These are phyloP conservation scores for Wickerhamomyces sp. DNA, from an alignment of 1,139 yeast species.

Conservation along the genomic window DNA sequence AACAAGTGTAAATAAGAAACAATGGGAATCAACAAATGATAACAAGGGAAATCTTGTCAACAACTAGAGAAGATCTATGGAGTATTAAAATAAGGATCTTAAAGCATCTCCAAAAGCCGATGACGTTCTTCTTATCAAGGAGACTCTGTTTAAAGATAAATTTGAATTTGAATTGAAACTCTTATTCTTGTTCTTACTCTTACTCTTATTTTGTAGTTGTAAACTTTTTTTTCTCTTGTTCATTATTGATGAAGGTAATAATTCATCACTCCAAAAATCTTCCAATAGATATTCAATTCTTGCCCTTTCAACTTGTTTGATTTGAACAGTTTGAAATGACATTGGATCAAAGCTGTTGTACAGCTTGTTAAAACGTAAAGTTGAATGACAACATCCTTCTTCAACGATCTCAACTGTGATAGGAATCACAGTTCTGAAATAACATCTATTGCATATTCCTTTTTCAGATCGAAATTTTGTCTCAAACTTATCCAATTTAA, in stretches of 20 bases:
- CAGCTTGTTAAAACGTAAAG: constrained; percentile 6
- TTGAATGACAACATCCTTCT: constrained; percentile 4
- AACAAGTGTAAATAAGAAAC: constrained; percentile 13
- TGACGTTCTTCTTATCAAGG: constrained; percentile 19
- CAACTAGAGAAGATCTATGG: background rate
- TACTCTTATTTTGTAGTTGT: background rate
- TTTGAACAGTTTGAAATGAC: constrained; percentile 1
- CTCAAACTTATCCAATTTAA: constrained; percentile 14
- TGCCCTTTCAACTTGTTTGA: constrained; percentile 10
- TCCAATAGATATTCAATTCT: constrained; percentile 16
- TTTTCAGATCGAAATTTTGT: background rate
- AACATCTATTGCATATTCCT: constrained; percentile 13
- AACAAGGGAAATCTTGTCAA: constrained; percentile 10
- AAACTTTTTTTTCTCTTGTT: constrained; percentile 4
- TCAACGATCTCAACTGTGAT: constrained; percentile 9
- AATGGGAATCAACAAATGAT: constrained; percentile 19
- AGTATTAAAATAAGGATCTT: constrained; percentile 9
- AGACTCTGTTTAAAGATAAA: too few species aligned
- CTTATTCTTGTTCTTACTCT: background rate
- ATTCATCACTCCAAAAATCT: constrained; percentile 23
- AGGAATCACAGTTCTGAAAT: constrained; percentile 16
- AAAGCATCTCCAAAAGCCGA: constrained; percentile 17
- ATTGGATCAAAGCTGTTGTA: too few species aligned
- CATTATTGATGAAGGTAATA: constrained; percentile 7
- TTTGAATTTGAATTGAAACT: background rate